These are phyloP conservation scores for Phellopilus nigrolimitatus DNA, from an alignment of 1,284 basidiomycete species.

Conservation along the genomic window DNA sequence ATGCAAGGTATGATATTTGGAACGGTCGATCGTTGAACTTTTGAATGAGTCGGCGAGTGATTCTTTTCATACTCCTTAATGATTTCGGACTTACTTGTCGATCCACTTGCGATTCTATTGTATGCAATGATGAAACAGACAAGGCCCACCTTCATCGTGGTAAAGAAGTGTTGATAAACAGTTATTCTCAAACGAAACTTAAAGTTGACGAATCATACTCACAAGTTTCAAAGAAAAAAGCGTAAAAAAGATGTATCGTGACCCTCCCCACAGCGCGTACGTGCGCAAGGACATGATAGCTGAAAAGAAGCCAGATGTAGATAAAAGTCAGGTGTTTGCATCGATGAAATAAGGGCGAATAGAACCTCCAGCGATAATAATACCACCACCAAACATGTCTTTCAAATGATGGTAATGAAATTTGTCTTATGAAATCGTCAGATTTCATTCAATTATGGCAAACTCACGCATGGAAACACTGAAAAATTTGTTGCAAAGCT, in stretches of 20 bases:
- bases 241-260: not conserved
- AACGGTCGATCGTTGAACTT: not conserved
- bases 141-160: no score
- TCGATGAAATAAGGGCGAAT: not conserved
- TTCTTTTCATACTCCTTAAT: no score
- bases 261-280: conserved; percentile 12
- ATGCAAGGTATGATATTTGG: not conserved
- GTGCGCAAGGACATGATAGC: conserved; percentile 13
- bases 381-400: not conserved
- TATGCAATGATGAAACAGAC: no score
- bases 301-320: not conserved
- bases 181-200: not conserved
- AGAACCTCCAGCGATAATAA: conserved; percentile 9
- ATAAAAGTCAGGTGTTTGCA: not conserved
- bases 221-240: not conserved
- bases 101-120: no score
- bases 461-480: not conserved
- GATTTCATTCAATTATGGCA: no score
- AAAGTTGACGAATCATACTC: not conserved
- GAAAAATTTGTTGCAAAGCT: not conserved
- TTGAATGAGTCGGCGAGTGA: no score
- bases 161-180: not conserved
- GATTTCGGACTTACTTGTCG: no score
- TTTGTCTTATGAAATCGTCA: not conserved
- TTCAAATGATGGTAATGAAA: not conserved